These are phyloP conservation scores for Carex arenaria DNA, from an alignment of 202 grass and related monocot genomes.

Conservation along the genomic window DNA sequence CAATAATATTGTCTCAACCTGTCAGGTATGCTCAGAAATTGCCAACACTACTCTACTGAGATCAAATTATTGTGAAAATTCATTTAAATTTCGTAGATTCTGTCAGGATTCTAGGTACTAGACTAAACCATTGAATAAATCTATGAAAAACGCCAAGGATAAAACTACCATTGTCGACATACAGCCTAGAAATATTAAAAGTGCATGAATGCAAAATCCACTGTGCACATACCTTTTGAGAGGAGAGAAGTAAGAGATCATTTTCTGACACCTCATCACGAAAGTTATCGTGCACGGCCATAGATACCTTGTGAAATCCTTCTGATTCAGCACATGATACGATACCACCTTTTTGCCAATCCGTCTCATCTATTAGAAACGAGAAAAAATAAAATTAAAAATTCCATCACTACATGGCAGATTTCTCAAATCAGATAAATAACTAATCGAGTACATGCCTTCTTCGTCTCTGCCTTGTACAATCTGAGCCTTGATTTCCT, in stretches of 20 bases:
- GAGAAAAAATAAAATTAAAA: neutral
- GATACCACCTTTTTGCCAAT: conserved; percentile 60
- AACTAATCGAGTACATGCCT: conserved; percentile 21
- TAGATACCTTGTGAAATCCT: conserved; percentile 66
- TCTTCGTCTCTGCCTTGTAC: conserved; percentile 65
- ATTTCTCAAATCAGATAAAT: neutral
- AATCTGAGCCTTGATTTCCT: conserved; percentile 95
- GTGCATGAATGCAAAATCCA: neutral
- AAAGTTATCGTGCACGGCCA: conserved; percentile 54
- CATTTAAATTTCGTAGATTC: neutral
- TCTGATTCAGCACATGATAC: conserved; percentile 41
- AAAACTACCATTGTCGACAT: neutral
- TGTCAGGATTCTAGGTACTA: neutral
- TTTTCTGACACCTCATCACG: conserved; percentile 56
- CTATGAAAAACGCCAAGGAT: neutral
- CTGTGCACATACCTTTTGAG: conserved; percentile 47
- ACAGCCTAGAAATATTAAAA: neutral
- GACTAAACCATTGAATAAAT: neutral
- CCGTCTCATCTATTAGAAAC: conserved; percentile 38
- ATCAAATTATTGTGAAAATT: neutral
- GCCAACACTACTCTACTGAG: neutral
- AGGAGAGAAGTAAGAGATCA: conserved; percentile 85
- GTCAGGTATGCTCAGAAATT: neutral
- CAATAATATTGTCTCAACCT: neutral
- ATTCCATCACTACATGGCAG: neutral